Percentiles rank a stretch among this genome's conserved stretches.
phyloP scores from a whole-genome alignment of 768 basidiomycete genomes.

The Macrolepiota albuminosa region DNA sequence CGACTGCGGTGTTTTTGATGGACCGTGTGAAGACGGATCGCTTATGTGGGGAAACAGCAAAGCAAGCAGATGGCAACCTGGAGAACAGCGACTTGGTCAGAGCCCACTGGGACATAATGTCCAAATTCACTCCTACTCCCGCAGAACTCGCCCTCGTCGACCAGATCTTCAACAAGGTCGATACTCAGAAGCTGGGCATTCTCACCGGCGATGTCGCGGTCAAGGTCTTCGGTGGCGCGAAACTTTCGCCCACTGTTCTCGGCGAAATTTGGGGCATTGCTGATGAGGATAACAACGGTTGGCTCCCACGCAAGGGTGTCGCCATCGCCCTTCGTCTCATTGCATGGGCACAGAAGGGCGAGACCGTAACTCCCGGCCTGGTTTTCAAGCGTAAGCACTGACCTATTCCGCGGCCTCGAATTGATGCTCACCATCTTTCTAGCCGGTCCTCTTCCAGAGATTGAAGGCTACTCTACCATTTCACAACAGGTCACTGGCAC shows the following conservation, averaged over 20 bases:
- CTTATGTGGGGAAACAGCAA: slow-evolving; percentile 3
- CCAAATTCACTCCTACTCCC: slow-evolving; percentile 40
- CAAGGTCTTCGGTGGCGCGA: slow-evolving; percentile 78
- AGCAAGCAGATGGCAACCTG: not conserved
- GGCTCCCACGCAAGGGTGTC: slow-evolving; percentile 83
- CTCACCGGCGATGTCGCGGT: slow-evolving; percentile 91
- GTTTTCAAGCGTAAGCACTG: slow-evolving; percentile 63
- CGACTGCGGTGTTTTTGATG: slow-evolving; percentile 2
- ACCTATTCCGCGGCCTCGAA: slow-evolving; percentile 3
- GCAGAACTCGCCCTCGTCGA: slow-evolving; percentile 58
- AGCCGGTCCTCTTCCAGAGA: slow-evolving; percentile 84
- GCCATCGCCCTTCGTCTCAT: slow-evolving; percentile 87
- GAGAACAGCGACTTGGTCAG: slow-evolving; percentile 3
- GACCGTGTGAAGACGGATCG: slow-evolving; percentile 15
- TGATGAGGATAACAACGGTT: slow-evolving; percentile 92
- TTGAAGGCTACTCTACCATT: slow-evolving; percentile 62
- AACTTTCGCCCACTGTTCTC: slow-evolving; percentile 69
- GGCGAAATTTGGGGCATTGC: slow-evolving; percentile 94
- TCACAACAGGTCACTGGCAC: slow-evolving; percentile 57
- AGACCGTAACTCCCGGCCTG: slow-evolving; percentile 56
- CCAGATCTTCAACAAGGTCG: slow-evolving; percentile 68
- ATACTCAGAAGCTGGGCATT: slow-evolving; percentile 76
- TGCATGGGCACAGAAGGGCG: slow-evolving; percentile 88
- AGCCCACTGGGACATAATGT: slow-evolving; percentile 31
- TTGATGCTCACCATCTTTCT: slow-evolving; percentile 15